phyloP scores from a whole-genome alignment of 805 yeast species.

The Kodamaea kakaduensis region DNA sequence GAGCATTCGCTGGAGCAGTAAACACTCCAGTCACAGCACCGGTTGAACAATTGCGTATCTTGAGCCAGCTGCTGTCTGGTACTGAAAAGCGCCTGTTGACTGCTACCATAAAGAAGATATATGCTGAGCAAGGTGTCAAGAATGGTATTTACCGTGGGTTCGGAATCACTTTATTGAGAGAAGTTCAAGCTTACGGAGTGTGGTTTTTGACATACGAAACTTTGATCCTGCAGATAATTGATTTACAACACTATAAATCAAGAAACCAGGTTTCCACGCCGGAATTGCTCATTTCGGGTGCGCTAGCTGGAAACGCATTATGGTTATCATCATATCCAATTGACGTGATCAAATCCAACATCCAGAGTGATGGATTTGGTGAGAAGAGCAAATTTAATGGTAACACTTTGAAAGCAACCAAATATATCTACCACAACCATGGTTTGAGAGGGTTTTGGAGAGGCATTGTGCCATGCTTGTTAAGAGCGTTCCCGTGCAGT shows the following conservation, averaged over 20 bases:
- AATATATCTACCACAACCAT: slow-evolving; percentile 36
- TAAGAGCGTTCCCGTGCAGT: slow-evolving; percentile 61
- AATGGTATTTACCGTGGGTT: slow-evolving; percentile 55
- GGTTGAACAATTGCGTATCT: slow-evolving; percentile 61
- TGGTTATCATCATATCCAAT: slow-evolving; percentile 57
- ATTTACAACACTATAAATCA: slow-evolving; percentile 29
- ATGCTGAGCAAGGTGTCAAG: slow-evolving; percentile 37
- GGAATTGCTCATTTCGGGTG: slow-evolving; percentile 56
- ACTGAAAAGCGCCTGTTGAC: slow-evolving; percentile 16
- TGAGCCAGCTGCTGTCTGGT: slow-evolving; percentile 49
- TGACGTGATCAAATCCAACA: slow-evolving; percentile 46
- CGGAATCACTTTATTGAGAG: slow-evolving; percentile 51
- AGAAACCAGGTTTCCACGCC: slow-evolving; percentile 51
- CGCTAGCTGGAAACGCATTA: slow-evolving; percentile 62
- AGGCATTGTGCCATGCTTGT: slow-evolving; percentile 56
- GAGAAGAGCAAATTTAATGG: slow-evolving; percentile 41
- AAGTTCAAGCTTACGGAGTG: slow-evolving; percentile 69
- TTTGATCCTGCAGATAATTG: slow-evolving; percentile 41
- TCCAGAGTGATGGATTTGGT: slow-evolving; percentile 54
- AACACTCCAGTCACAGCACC: slow-evolving; percentile 62
- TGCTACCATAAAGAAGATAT: slow-evolving; percentile 42
- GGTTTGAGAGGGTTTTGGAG: slow-evolving; percentile 58
- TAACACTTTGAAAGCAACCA: slow-evolving; percentile 29
- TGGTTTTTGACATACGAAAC: slow-evolving; percentile 68
- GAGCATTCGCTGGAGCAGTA: slow-evolving; percentile 64